phyloP scores from a whole-genome alignment of 768 basidiomycete species.

The Boletus sp. region DNA sequence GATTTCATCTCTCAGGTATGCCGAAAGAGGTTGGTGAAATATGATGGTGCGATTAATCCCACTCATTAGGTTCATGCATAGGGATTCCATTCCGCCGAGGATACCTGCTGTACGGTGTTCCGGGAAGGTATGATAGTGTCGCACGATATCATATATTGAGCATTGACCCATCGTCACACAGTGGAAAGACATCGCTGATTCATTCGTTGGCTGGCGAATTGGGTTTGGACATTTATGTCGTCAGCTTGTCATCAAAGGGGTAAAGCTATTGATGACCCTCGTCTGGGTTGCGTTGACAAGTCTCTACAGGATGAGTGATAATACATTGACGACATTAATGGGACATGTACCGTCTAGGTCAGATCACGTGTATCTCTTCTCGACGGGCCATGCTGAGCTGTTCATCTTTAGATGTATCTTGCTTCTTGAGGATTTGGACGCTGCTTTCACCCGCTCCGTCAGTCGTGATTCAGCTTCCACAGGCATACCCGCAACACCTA shows the following conservation, averaged over 20 bases:
- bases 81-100: slow-evolving; percentile 88
- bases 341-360: slow-evolving; percentile 83
- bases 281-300: slow-evolving; percentile 6
- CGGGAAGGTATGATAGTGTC: slow-evolving; percentile 59
- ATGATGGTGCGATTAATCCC: slow-evolving; percentile 17
- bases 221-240: slow-evolving; percentile 87
- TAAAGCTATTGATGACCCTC: slow-evolving; percentile 33
- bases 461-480: slow-evolving; percentile 81
- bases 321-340: slow-evolving; percentile 84
- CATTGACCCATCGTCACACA: slow-evolving; percentile 31
- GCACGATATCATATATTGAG: background rate
- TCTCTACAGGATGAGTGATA: slow-evolving; percentile 77
- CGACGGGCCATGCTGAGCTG: slow-evolving; percentile 13
- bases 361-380: slow-evolving; percentile 13
- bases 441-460: slow-evolving; percentile 85
- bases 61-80: slow-evolving; percentile 31
- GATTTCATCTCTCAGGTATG: slow-evolving; percentile 60
- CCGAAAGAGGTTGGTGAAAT: slow-evolving; percentile 69
- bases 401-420: slow-evolving; percentile 68
- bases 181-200: slow-evolving; percentile 85
- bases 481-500: slow-evolving; percentile 57
- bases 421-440: slow-evolving; percentile 91
- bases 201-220: slow-evolving; percentile 85
- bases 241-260: slow-evolving; percentile 87
- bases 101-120: slow-evolving; percentile 82